phyloP scores from a whole-genome alignment of 768 basidiomycete species.

The Boletus reticuloceps region DNA sequence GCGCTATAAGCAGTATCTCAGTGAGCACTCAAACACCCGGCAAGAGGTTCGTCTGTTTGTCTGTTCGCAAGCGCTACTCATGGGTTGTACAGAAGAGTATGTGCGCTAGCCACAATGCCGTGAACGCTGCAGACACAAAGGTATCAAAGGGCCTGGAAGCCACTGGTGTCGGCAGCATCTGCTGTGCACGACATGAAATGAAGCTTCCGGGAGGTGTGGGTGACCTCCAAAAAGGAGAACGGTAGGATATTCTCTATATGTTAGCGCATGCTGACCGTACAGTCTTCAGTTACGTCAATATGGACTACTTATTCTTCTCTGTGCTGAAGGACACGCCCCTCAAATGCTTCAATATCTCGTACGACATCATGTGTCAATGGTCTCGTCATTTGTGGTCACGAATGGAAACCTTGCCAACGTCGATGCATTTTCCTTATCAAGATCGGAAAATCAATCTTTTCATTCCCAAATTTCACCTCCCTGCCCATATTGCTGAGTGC shows the following conservation, averaged over 20 bases:
- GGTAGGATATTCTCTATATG: background rate
- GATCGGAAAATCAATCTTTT: background rate
- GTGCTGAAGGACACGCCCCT: background rate
- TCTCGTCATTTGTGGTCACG: too few species aligned
- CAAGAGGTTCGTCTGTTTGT: too few species aligned
- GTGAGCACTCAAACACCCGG: too few species aligned
- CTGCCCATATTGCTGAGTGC: constrained; percentile 31
- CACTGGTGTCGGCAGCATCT: constrained; percentile 15
- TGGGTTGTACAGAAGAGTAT: constrained; percentile 11
- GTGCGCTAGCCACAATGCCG: constrained; percentile 9
- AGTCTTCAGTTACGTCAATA: too few species aligned
- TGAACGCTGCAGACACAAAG: constrained; percentile 1
- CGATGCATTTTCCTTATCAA: too few species aligned
- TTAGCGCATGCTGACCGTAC: too few species aligned
- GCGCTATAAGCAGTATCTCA: background rate
- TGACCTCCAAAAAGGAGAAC: constrained; percentile 20
- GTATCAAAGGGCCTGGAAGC: background rate
- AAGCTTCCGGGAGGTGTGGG: constrained; percentile 15
- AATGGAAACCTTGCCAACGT: too few species aligned
- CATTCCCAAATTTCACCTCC: constrained; percentile 40
- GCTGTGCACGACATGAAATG: constrained; percentile 7
- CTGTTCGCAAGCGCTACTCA: too few species aligned
- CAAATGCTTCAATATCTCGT: background rate
- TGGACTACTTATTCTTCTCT: background rate
- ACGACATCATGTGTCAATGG: background rate